phyloP scores from a whole-genome alignment of 2,329 filamentous ascomycete species.

The Magnaporthiopsis poae region DNA sequence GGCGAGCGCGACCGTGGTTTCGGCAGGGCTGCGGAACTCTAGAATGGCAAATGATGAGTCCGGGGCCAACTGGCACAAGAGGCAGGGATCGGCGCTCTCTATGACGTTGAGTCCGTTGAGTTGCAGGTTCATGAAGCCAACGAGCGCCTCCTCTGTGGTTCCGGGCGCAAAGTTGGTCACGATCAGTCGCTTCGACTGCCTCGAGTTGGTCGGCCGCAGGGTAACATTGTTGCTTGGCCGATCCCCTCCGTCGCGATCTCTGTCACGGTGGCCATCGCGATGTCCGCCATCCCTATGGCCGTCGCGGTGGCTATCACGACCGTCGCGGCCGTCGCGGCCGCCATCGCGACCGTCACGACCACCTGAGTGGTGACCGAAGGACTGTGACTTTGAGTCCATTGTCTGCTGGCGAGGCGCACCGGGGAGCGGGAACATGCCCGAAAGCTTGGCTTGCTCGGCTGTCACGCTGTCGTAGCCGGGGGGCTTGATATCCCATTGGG shows the following conservation, averaged over 20 bases:
- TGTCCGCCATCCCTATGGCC: constrained; percentile 1
- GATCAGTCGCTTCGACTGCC: constrained; percentile 86
- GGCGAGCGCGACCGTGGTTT: constrained; percentile 84
- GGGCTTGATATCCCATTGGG: constrained; percentile 99
- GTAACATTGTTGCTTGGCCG: constrained; percentile 50
- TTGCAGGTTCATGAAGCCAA: constrained; percentile 89
- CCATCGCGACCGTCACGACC: constrained; percentile 5
- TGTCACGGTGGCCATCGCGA: background rate
- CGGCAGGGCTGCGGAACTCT: constrained; percentile 79
- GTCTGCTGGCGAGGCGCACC: constrained; percentile 89
- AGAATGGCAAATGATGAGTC: constrained; percentile 74
- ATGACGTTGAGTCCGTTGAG: constrained; percentile 94
- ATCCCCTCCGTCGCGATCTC: constrained; percentile 3
- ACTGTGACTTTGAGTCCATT: constrained; percentile 88
- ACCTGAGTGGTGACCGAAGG: constrained; percentile 50
- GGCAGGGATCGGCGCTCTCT: constrained; percentile 72
- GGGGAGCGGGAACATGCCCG: constrained; percentile 96
- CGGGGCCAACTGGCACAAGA: constrained; percentile 69
- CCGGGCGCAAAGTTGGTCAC: constrained; percentile 69
- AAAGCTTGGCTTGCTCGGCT: constrained; percentile 95
- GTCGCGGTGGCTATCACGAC: constrained; percentile 6
- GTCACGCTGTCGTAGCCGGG: constrained; percentile 97
- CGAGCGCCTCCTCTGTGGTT: constrained; percentile 64
- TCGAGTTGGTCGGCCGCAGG: constrained; percentile 83
- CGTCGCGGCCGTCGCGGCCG: background rate